Base-by-base conservation (phyloP, 2,329 filamentous ascomycete genomes). In the Cytospora piceae region DNA sequence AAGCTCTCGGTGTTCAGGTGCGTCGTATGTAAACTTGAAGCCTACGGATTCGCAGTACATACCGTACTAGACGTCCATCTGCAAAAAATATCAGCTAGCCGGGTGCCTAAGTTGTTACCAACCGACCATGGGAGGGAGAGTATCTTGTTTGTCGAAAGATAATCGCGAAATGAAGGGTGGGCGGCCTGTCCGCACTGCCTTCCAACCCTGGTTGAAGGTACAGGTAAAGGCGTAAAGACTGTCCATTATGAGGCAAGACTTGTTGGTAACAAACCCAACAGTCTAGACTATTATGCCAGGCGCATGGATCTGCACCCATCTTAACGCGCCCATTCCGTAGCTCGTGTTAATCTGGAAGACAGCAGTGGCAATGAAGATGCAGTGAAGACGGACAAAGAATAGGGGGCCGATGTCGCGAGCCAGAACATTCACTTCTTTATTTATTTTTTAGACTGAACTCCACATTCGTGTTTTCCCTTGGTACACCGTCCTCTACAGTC, bases 21-120 rank as follows among this genome's bases (percentile, higher is more conserved):
- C 37, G 37, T 15, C 37, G 17, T 31, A 32, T 39, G 37, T 56
- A n/a, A 27, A 34, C 53, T 49, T 34, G 5, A 34, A 37, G 55
- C n/a, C 39, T 63, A 39, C 61, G 56, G 61, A 63, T 39, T 49
- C 61, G n/a, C n/a, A 49, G n/a, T 22, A 22, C 20, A 14, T 37
- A 17, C 39, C 5, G 11, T 4, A 22, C 42, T 49, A 3, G 14
- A n/a, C n/a, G n/a, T n/a, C n/a, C n/a, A n/a, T n/a, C n/a, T n/a
- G n/a, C n/a, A n/a, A n/a, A n/a, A n/a, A n/a, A n/a, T n/a, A 49
- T 49, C 8, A 49, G 20, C 20, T 14, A 49, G 42, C n/a, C 15
- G 2, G 14, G n/a, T 49, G n/a, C n/a, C 9, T 49, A n/a, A 2
- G 8, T 22, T 22, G n/a, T 22, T 9, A 4, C n/a, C 7, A 49